Evolutionary conservation across 2,329 filamentous ascomycete species (phyloP), one percentile per base, ranked within the genome.

Genomic region (Aureobasidium mangrovei): DNA sequence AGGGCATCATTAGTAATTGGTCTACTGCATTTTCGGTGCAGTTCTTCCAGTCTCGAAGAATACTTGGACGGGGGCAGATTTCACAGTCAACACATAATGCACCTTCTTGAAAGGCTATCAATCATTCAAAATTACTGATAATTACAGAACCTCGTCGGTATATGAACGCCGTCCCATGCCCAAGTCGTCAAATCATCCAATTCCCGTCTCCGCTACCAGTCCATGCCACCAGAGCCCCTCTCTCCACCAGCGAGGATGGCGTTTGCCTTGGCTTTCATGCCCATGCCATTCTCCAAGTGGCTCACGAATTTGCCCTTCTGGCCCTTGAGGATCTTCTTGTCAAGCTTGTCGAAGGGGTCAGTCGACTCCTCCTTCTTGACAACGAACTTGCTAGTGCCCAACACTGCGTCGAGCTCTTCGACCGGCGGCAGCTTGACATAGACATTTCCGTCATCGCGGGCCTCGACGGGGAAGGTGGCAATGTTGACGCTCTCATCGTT

Each of bases 351-450:
- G 65, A 81, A 83, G 12, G 78, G 78, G 66, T 77, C 73, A 6
- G 64, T 64, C 12, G 71, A 75, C 69, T 93, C 88, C 1, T 78
- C 84, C 69, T 84, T 85, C 72, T 78, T 84, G 18, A 95, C 82
- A 71, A 80, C 86, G 82, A 87, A 95, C 70, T 81, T 84, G 62
- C 77, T 75, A 0, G 89, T 95, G 0, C 88, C 88, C 29, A 95
- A 73, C 54, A 88, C 79, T 1, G 77, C 78, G 66, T 95, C 90
- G 42, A 95, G 74, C 71, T 95, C 90, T 52, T 84, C 83, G 0
- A 91, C 78, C 0, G 88, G 84, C 24, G 90, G 90, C 29, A 95
- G 74, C 70, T 85, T 85, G 58, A 94, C 70, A 68, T 93, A 91
- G 2, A 95, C 77, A 77, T 82, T 81, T 0, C 86, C 88, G 67